Base-by-base conservation (phyloP, 148 eudicot genomes). In the Tetragonia tetragonoides region DNA sequence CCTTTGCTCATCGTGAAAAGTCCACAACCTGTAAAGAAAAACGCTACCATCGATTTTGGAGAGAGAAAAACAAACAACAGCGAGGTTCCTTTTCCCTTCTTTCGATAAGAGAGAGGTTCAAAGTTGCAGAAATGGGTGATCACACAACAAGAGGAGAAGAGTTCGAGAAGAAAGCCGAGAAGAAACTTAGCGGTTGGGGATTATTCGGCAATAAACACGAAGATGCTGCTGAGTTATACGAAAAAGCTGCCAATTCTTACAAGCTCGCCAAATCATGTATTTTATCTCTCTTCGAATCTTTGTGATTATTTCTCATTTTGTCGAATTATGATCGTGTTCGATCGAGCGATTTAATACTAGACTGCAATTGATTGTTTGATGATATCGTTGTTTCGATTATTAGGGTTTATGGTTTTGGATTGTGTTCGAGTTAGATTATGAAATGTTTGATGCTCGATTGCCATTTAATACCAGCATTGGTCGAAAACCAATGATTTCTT, bases 231-330 rank as follows among this genome's bases (percentile, higher is more conserved):
- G 97, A 93, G 6, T 85, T 90, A 38, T 91, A 75, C 75, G 95
- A 93, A 63, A 93, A 91, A 81, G 97, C 95, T 9, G 91, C 95
- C 37, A 93, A 93, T 84, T 75, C 85, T 66, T 93, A 81, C 86
- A 93, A 93, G 78, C 93, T 93, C 72, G 93, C 87, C 79, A 91
- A 93, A 91, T 87, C 93, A 7, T 92, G 97, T 92, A 66, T 47
- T 37, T 5, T 38, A 38, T 38, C 61, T 11, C 20, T 21, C 70
- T 34, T 56, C 20, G 24, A 8, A 5, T 49, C 34, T 37, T 42
- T 63, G 9, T 20, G 56, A 65, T 23, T 0, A 17, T 46, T 47
- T 40, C 2, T 20, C 10, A 3, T 47, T 57, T 23, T 39, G 21
- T 5, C 7, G 60, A 34, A 34, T 12, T 70, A 34, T 46, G 37